Percentiles rank a stretch among this genome's conserved stretches.
These are phyloP conservation scores for Athelia sp. DNA, from an alignment of 1,284 basidiomycete genomes.

Conservation along the genomic window DNA sequence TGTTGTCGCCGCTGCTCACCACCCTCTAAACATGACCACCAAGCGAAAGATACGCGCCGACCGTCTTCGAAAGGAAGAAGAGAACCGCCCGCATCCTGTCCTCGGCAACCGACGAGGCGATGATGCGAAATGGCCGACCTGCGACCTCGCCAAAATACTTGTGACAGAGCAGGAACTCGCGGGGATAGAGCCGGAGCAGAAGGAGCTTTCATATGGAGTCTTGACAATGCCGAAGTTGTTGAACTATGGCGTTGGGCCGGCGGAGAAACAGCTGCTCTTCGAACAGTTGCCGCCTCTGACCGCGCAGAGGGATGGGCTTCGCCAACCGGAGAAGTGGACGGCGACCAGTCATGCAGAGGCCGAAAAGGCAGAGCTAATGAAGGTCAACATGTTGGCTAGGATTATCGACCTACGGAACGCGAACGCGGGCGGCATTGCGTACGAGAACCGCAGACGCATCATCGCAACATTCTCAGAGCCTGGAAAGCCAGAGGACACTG, in stretches of 20 bases:
- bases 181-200: conserved; percentile 19
- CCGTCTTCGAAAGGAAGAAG: conserved; percentile 36
- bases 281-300: conserved; percentile 49
- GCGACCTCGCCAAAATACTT: conserved; percentile 59
- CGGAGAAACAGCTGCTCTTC: conserved; percentile 55
- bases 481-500: conserved; percentile 71
- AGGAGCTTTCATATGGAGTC: conserved; percentile 20
- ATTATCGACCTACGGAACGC: conserved; percentile 86
- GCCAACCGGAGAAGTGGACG: conserved; percentile 13
- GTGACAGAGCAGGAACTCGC: conserved; percentile 51
- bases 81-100: conserved; percentile 62
- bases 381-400: conserved; percentile 62
- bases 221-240: conserved; percentile 42
- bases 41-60: neutral
- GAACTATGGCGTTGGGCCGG: conserved; percentile 58
- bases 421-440: conserved; percentile 78
- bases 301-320: conserved; percentile 21
- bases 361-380: conserved; percentile 43
- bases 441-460: conserved; percentile 81
- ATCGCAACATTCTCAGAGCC: conserved; percentile 74
- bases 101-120: conserved; percentile 64
- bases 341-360: conserved; percentile 15
- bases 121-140: conserved; percentile 58
- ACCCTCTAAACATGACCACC: neutral
- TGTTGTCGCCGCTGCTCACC: conserved; percentile 25